Evolutionary conservation across 176 grass and related monocot species (phyloP).

Genomic region (Zea luxurians): DNA sequence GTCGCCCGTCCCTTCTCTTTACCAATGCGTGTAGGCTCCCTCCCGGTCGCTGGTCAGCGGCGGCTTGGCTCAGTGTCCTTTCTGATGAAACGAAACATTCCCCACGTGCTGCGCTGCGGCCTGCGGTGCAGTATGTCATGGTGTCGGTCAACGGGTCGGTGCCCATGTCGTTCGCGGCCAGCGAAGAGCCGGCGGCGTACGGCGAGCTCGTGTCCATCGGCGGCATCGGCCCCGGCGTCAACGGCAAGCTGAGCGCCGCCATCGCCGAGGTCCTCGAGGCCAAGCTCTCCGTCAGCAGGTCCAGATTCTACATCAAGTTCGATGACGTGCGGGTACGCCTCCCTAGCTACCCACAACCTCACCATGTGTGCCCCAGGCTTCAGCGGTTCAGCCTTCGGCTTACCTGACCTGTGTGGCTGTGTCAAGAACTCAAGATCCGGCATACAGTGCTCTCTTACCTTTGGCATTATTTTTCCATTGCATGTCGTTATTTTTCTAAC

Average conservation of each 20-base stretch:
- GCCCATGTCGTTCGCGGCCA: conserved; percentile 79
- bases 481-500: background rate
- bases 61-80: background rate
- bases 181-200: conserved; percentile 76
- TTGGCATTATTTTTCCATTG: background rate
- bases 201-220: conserved; percentile 89
- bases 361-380: background rate
- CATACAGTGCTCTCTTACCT: background rate
- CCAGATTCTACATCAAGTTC: conserved; percentile 92
- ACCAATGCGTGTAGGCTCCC: no score
- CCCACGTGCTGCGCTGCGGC: background rate
- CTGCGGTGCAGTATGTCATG: conserved; percentile 68
- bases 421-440: background rate
- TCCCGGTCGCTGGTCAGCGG: background rate
- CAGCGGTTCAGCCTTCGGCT: background rate
- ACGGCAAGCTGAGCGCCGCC: conserved; percentile 76
- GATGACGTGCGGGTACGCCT: conserved; percentile 66
- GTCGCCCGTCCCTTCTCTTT: no score
- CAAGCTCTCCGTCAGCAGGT: conserved; percentile 68
- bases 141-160: conserved; percentile 74
- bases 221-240: conserved; percentile 71
- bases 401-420: background rate
- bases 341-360: background rate
- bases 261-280: conserved; percentile 80
- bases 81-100: background rate